Evolutionary conservation across 2,329 filamentous ascomycete species (phyloP).

Genomic region (Calonectria pauciramosa): DNA sequence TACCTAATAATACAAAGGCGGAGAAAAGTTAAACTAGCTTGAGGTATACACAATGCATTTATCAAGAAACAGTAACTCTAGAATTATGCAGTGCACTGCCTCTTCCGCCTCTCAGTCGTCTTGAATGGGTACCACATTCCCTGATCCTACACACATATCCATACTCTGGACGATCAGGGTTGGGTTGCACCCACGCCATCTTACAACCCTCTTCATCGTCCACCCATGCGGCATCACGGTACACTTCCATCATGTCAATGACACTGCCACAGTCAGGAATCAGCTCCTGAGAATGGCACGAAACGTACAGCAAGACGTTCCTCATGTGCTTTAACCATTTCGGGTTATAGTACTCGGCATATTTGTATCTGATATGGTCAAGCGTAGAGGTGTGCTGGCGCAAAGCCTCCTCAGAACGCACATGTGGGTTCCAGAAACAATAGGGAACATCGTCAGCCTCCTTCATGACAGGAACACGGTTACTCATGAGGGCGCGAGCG

Average conservation of each 20-base stretch:
- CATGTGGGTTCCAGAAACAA: background rate
- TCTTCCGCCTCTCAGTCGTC: background rate
- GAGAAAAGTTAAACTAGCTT: no score
- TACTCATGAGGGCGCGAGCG: background rate
- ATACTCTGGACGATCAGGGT: background rate
- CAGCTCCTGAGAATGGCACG: background rate
- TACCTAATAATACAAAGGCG: no score
- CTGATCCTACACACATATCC: background rate
- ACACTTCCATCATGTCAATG: background rate
- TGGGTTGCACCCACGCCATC: background rate
- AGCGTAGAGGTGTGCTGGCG: background rate
- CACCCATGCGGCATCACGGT: background rate
- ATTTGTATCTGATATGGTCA: background rate
- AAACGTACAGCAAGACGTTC: background rate
- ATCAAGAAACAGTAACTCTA: no score
- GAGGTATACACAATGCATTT: no score
- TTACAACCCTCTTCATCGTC: background rate
- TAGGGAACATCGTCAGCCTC: background rate
- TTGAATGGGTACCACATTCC: background rate
- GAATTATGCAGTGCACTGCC: no score
- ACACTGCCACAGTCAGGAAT: background rate
- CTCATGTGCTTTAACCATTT: background rate
- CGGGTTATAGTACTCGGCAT: background rate
- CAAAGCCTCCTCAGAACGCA: background rate
- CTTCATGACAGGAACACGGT: background rate